Evolutionary conservation across 2,329 filamentous ascomycete genomes (phyloP).

Genomic region (Hypoxylon sp.): DNA sequence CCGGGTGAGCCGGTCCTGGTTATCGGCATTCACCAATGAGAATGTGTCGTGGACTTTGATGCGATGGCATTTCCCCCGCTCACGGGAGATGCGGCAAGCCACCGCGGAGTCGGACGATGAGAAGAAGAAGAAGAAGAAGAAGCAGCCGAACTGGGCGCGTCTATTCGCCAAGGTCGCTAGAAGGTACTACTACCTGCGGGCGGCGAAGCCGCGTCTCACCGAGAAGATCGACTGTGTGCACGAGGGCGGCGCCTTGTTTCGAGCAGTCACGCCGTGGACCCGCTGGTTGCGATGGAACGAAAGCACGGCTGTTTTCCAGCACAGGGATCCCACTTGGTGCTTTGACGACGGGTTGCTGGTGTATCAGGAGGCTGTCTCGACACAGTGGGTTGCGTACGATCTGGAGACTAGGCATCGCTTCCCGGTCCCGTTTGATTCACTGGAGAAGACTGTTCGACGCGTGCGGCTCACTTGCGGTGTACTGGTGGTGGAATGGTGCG

Average conservation of each 20-base stretch:
- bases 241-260: conserved; percentile 39
- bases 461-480: conserved; percentile 61
- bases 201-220: conserved; percentile 56
- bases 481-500: conserved; percentile 72
- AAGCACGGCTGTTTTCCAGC: conserved; percentile 53
- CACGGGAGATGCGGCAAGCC: conserved; percentile 57
- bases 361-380: conserved; percentile 52
- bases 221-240: conserved; percentile 55
- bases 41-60: conserved; percentile 58
- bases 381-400: conserved; percentile 58
- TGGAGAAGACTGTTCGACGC: conserved; percentile 61
- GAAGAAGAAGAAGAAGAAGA: no score
- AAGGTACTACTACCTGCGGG: conserved; percentile 62
- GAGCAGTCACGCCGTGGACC: conserved; percentile 56
- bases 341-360: conserved; percentile 63
- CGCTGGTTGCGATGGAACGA: conserved; percentile 54
- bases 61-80: conserved; percentile 60
- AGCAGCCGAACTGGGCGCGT: conserved; percentile 50
- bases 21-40: conserved; percentile 58
- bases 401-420: conserved; percentile 54
- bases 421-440: conserved; percentile 60
- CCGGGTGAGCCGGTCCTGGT: conserved; percentile 59
- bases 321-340: conserved; percentile 61
- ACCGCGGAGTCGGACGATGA: conserved; percentile 13
- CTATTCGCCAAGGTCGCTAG: conserved; percentile 60